phyloP scores from a whole-genome alignment of 1,284 basidiomycete genomes.

The Papiliotrema laurentii region DNA sequence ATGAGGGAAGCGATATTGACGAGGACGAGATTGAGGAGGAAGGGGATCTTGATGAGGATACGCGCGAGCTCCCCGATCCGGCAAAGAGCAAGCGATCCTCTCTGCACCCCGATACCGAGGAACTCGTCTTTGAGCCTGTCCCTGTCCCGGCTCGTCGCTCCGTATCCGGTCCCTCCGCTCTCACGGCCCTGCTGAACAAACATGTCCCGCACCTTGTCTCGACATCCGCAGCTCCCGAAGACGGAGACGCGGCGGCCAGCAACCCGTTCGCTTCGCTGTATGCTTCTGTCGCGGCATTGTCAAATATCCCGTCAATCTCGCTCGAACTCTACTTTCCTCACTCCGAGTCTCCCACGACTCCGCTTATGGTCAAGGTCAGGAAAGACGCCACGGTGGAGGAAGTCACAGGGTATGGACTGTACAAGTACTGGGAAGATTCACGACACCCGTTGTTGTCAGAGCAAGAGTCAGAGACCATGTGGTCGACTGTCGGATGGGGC shows the following conservation, averaged over 20 bases:
- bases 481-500: slow-evolving; percentile 86
- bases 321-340: slow-evolving; percentile 86
- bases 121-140: slow-evolving; percentile 24
- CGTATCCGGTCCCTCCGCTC: slow-evolving; percentile 19
- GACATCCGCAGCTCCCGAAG: slow-evolving; percentile 8
- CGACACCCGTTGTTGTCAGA: slow-evolving; percentile 71
- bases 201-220: slow-evolving; percentile 38
- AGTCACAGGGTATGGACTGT: slow-evolving; percentile 87
- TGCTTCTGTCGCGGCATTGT: slow-evolving; percentile 46
- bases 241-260: background rate
- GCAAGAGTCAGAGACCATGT: slow-evolving; percentile 52
- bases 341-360: slow-evolving; percentile 57
- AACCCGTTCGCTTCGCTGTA: slow-evolving; percentile 50
- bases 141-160: slow-evolving; percentile 1
- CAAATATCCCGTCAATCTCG: slow-evolving; percentile 50
- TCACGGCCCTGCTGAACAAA: slow-evolving; percentile 37
- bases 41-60: slow-evolving; percentile 9
- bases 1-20: slow-evolving; percentile 43
- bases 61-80: background rate
- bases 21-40: slow-evolving; percentile 30
- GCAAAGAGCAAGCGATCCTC: slow-evolving; percentile 17
- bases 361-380: slow-evolving; percentile 60
- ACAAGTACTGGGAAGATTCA: slow-evolving; percentile 83
- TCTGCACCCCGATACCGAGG: slow-evolving; percentile 14
- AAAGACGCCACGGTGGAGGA: slow-evolving; percentile 92